phyloP scores from a whole-genome alignment of 768 basidiomycete species.

The Boletus eberwhitei region DNA sequence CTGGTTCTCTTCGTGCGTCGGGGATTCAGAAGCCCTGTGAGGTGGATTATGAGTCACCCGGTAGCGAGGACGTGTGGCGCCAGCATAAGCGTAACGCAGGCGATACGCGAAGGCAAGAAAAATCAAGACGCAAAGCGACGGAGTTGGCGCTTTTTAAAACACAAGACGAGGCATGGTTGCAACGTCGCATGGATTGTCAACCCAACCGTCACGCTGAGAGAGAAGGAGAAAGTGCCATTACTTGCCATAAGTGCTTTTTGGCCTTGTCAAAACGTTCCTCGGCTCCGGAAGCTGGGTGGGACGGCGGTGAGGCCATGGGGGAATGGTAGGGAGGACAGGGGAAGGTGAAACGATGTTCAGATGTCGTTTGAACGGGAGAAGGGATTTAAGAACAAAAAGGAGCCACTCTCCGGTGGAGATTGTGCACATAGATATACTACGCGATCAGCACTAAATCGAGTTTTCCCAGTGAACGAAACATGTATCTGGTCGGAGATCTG shows the following conservation, averaged over 20 bases:
- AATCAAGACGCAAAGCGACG: conserved; percentile 10
- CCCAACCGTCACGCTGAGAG: conserved; percentile 2
- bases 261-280: conserved; percentile 36
- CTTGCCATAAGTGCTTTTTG: conserved; percentile 36
- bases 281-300: conserved; percentile 15
- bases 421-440: conserved; percentile 41
- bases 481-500: conserved; percentile 38
- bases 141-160: conserved; percentile 12
- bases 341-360: conserved; percentile 23
- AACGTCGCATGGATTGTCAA: conserved; percentile 9
- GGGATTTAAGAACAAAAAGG: conserved; percentile 31
- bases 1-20: conserved; percentile 20
- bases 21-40: conserved; percentile 32
- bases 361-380: conserved; percentile 21
- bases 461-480: conserved; percentile 36
- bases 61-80: conserved; percentile 30
- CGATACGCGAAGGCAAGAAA: conserved; percentile 23
- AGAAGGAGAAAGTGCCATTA: conserved; percentile 8
- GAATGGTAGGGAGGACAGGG: conserved; percentile 17
- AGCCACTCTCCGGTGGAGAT: conserved; percentile 33
- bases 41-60: conserved; percentile 18
- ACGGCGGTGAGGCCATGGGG: conserved; percentile 25
- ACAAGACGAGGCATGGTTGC: conserved; percentile 11
- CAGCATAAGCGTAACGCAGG: conserved; percentile 22
- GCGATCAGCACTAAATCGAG: conserved; percentile 38